These are phyloP conservation scores for Cladophialophora yegresii DNA, from an alignment of 2,329 filamentous ascomycete species.

Conservation along the genomic window DNA sequence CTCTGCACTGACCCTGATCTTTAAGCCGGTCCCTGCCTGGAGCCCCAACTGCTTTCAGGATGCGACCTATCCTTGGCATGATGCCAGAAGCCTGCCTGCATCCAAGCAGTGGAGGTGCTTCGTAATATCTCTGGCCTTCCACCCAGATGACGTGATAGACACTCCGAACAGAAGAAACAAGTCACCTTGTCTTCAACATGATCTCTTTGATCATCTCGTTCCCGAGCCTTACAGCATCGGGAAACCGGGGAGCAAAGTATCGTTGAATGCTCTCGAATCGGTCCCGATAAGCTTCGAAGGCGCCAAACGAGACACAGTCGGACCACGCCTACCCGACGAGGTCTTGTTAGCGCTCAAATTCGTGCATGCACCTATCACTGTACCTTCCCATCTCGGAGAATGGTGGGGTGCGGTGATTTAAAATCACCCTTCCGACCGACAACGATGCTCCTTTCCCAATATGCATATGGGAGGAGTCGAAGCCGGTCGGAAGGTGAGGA, in stretches of 20 bases:
- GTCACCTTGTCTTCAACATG: constrained; percentile 67
- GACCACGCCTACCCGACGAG: constrained; percentile 70
- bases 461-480: not conserved
- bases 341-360: constrained; percentile 15
- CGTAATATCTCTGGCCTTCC: not conserved
- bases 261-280: constrained; percentile 85
- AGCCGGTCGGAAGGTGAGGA: constrained; percentile 14
- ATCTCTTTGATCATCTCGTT: constrained; percentile 98
- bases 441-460: constrained; percentile 11
- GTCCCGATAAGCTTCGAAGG: constrained; percentile 90
- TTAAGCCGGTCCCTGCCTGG: not conserved
- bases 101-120: not conserved
- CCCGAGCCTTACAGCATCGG: constrained; percentile 80
- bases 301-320: constrained; percentile 84
- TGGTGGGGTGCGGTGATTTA: constrained; percentile 8
- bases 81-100: not conserved
- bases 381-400: not conserved
- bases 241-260: constrained; percentile 89
- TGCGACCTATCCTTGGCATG: not conserved
- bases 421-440: not conserved
- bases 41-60: not conserved
- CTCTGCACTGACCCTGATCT: not conserved
- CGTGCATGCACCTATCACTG: not conserved
- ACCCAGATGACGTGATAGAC: not conserved
- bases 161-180: not conserved